These are phyloP conservation scores for Fusarium pininemorale DNA, from an alignment of 2,329 filamentous ascomycete species.

Conservation along the genomic window DNA sequence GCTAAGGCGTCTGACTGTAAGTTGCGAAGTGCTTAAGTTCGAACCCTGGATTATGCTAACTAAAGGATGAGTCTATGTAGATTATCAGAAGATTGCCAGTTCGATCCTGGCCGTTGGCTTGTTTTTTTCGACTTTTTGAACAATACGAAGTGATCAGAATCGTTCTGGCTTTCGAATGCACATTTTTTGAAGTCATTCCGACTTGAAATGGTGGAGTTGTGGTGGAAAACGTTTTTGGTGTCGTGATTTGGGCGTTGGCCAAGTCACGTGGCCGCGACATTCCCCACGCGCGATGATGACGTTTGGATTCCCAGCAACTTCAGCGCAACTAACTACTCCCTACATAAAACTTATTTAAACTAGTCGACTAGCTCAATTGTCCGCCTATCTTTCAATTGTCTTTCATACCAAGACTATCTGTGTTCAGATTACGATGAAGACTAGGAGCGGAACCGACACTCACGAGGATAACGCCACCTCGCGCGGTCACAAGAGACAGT, in stretches of 20 bases:
- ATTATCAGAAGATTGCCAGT: no score
- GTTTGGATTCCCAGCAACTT: neutral
- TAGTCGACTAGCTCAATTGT: neutral
- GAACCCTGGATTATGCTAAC: no score
- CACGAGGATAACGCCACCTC: neutral
- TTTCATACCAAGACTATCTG: neutral
- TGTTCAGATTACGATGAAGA: neutral
- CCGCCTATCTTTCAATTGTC: neutral
- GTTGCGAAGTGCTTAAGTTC: no score
- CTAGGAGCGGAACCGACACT: slow-evolving; percentile 1
- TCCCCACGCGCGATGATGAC: neutral
- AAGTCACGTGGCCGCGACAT: neutral
- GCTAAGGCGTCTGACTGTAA: no score
- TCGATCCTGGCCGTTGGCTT: no score
- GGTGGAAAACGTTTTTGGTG: accelerated
- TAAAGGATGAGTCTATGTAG: no score
- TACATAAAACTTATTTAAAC: neutral
- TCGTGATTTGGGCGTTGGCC: accelerated
- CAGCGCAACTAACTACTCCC: neutral
- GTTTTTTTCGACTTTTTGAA: no score
- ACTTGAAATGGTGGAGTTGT: neutral
- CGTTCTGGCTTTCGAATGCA: accelerated
- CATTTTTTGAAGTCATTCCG: accelerated
- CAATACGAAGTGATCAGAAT: accelerated
- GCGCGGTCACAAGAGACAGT: slow-evolving; percentile 4